A percentile compares a stretch with the other conserved stretches of the same genome.
phyloP scores from a whole-genome alignment of 2,329 filamentous ascomycete genomes.

The Epichloe bromicola region DNA sequence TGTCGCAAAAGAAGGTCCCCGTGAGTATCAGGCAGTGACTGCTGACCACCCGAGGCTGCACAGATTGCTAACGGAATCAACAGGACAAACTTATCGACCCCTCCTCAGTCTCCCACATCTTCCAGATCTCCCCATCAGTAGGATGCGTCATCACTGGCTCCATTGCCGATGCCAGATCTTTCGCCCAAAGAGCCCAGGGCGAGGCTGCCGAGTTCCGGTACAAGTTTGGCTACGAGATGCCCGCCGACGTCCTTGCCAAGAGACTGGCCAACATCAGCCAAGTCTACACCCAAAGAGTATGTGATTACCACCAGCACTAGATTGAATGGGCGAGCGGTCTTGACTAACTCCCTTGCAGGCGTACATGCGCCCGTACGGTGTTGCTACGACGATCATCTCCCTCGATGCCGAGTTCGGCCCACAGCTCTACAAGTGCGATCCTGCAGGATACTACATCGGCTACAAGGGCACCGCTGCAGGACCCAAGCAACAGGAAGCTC shows the following conservation, averaged over 20 bases:
- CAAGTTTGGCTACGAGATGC: conserved; percentile 99
- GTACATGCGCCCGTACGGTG: conserved; percentile 95
- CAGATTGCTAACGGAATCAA: conserved; percentile 1
- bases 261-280: conserved; percentile 97
- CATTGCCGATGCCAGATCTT: conserved; percentile 91
- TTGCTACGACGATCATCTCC: conserved; percentile 89
- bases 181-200: conserved; percentile 80
- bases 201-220: conserved; percentile 97
- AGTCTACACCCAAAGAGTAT: conserved; percentile 92
- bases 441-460: conserved; percentile 92
- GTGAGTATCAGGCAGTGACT: conserved; percentile 41
- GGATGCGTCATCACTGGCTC: conserved; percentile 98
- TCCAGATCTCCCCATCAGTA: conserved; percentile 89
- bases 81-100: conserved; percentile 99
- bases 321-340: background rate
- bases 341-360: conserved; percentile 34
- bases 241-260: conserved; percentile 92
- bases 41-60: background rate
- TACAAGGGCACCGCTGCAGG: conserved; percentile 98
- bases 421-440: conserved; percentile 96
- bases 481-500: conserved; percentile 95
- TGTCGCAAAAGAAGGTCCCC: conserved; percentile 99
- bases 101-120: conserved; percentile 91
- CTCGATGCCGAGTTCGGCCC: conserved; percentile 86
- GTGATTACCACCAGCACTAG: conserved; percentile 9